Percentiles rank a stretch among this genome's conserved stretches.
Conservation (phyloP, 2,329 filamentous ascomycete species). For the Sporothrix pallida region DNA sequence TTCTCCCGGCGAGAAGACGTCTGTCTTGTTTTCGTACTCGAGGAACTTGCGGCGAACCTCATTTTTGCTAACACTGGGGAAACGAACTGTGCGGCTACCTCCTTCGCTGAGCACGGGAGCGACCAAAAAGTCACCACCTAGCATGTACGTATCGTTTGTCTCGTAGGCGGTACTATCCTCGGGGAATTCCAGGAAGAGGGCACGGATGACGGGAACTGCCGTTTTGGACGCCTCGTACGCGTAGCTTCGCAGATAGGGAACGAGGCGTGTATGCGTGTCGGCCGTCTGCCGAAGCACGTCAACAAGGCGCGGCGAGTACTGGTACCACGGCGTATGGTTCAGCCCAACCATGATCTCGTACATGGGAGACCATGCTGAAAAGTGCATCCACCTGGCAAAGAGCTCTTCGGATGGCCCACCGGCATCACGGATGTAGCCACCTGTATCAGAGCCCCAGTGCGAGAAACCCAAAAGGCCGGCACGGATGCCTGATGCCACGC, state of each 20-base stretch:
- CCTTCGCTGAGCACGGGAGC: conserved; percentile 44
- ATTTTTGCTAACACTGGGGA: conserved; percentile 39
- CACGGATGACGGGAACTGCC: conserved; percentile 46
- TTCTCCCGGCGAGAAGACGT: conserved; percentile 38
- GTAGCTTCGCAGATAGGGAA: conserved; percentile 46
- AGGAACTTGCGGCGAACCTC: conserved; percentile 41
- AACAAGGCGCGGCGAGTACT: conserved; percentile 43
- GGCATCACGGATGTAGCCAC: conserved; percentile 43
- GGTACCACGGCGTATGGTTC: conserved; percentile 47
- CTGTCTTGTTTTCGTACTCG: conserved; percentile 45
- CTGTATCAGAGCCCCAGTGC: conserved; percentile 46
- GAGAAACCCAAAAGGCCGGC: conserved; percentile 45
- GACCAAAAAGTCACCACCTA: conserved; percentile 45
- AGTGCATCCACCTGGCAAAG: conserved; percentile 44
- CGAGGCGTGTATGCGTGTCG: conserved; percentile 43
- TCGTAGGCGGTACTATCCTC: conserved; percentile 40
- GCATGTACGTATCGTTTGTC: conserved; percentile 44
- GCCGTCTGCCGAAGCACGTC: conserved; percentile 44
- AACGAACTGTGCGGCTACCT: conserved; percentile 43
- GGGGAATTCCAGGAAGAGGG: conserved; percentile 45
- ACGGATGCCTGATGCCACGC: conserved; percentile 44
- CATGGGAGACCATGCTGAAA: conserved; percentile 44
- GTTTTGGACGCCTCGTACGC: conserved; percentile 42
- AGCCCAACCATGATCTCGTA: conserved; percentile 48
- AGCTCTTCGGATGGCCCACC: conserved; percentile 43